Evolutionary conservation across 139 green algal species (phyloP).

Genomic region (Pleodorina starrii): DNA sequence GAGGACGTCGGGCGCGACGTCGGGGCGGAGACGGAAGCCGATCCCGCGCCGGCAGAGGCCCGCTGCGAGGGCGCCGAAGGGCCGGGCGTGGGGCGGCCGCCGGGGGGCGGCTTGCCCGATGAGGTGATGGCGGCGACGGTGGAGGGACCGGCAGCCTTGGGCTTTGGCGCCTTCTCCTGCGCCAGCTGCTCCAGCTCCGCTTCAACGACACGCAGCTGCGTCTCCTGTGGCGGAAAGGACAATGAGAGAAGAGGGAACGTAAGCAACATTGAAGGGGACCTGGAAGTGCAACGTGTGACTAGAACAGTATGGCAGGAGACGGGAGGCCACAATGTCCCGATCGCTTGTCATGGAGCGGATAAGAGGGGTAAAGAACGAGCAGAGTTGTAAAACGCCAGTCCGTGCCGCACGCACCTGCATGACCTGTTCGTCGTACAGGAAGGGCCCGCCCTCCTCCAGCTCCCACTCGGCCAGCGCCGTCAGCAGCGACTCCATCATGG

Average conservation of each 20-base stretch:
- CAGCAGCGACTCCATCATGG: slow-evolving; percentile 51
- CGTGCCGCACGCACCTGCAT: slow-evolving; percentile 18
- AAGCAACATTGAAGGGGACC: too few species aligned
- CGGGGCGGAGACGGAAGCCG: too few species aligned
- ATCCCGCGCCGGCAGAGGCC: background rate
- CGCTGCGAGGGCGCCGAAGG: background rate
- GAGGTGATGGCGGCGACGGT: background rate
- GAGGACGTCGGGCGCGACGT: background rate
- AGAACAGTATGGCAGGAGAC: too few species aligned
- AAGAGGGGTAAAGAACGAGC: too few species aligned
- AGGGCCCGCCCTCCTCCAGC: slow-evolving; percentile 63
- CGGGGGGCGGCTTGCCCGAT: background rate
- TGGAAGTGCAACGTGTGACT: too few species aligned
- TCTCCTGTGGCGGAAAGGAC: background rate
- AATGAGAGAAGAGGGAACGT: background rate
- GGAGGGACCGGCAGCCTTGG: background rate
- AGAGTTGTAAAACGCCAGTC: too few species aligned
- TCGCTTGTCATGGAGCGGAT: too few species aligned
- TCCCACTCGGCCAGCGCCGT: slow-evolving; percentile 62
- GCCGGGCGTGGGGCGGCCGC: background rate
- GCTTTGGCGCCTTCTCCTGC: slow-evolving; percentile 17
- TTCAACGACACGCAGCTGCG: slow-evolving; percentile 14
- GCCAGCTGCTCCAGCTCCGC: slow-evolving; percentile 37
- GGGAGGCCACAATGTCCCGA: too few species aligned
- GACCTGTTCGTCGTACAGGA: slow-evolving; percentile 68